A percentile compares a stretch with the other conserved stretches of the same genome.
Conservation (phyloP, 2,329 filamentous ascomycete species). For the Sporothrix schenckii region DNA sequence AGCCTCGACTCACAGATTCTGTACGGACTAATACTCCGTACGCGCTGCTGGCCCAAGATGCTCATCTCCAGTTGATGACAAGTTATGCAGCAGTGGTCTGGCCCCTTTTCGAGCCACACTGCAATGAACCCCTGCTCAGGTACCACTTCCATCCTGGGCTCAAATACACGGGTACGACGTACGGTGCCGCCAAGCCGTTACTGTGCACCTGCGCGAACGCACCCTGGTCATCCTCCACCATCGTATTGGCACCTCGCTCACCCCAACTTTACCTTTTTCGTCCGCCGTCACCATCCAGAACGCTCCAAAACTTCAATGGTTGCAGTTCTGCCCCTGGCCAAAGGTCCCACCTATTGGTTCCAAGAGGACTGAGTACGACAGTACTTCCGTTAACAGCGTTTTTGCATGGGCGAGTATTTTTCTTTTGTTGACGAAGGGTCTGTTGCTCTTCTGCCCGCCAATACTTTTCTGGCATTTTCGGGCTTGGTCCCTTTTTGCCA, state of each 20-base stretch:
- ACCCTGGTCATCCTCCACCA: conserved; percentile 22
- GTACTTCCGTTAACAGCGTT: no score
- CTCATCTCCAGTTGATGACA: conserved; percentile 32
- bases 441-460: background rate
- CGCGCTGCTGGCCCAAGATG: conserved; percentile 10
- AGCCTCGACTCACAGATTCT: conserved; percentile 24
- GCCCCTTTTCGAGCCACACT: conserved; percentile 29
- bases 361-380: background rate
- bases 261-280: background rate
- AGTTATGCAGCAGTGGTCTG: conserved; percentile 27
- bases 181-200: conserved; percentile 23
- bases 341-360: conserved; percentile 20
- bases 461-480: background rate
- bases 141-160: conserved; percentile 8
- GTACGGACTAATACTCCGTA: background rate
- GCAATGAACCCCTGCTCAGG: conserved; percentile 6
- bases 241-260: conserved; percentile 28
- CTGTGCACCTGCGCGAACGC: background rate
- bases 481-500: background rate
- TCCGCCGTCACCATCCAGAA: conserved; percentile 18
- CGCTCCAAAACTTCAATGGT: conserved; percentile 6
- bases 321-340: background rate
- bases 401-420: background rate
- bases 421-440: conserved; percentile 6
- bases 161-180: background rate